Base-by-base conservation (phyloP, 164 flowering plant species). In the Magnolia kwangsiensis region DNA sequence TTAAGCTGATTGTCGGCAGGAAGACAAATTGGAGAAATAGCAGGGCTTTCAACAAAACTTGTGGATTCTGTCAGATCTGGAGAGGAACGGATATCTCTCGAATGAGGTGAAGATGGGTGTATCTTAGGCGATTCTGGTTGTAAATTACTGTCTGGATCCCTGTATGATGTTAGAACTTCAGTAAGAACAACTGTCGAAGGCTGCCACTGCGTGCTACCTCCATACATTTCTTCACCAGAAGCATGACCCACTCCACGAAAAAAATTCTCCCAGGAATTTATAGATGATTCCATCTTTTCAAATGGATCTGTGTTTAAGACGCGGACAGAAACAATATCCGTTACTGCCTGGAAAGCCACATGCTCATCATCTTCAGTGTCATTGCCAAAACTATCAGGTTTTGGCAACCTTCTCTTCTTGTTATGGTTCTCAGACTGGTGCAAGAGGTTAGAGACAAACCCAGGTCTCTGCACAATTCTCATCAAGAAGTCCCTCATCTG, bases 401-500 rank as follows among this genome's bases (percentile, higher is more conserved):
- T 83, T 4, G 79, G 78, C 72, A 91, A 70, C 72, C 91, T 89
- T 80, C 95, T 86, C 85, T 82, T 92, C 76, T 85, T 93, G 79
- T 74, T 83, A 50, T 83, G 78, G 14, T 23, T 67, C 79, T 85
- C 87, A 7, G 86, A 76, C 24, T 84, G 85, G 20, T 82, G 84
- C 74, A 78, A 72, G 14, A 87, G 74, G 63, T 31, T 74, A 1
- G 88, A 82, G 16, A 78, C 51, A 71, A 86, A 70, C 8, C 78
- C 85, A 0, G 90, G 92, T 72, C 81, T 88, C 73, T 87, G 83
- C 78, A 89, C 29, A 45, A 76, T 49, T 58, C 78, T 83, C 63
- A 85, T 84, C 76, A 93, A 63, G 72, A 78, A 83, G 11, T 80
- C 37, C 59, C 84, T 75, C 82, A 90, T 73, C 37, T 87, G 81